Evolutionary conservation across 2,329 filamentous ascomycete genomes (phyloP).

Genomic region (Talaromyces marneffei): DNA sequence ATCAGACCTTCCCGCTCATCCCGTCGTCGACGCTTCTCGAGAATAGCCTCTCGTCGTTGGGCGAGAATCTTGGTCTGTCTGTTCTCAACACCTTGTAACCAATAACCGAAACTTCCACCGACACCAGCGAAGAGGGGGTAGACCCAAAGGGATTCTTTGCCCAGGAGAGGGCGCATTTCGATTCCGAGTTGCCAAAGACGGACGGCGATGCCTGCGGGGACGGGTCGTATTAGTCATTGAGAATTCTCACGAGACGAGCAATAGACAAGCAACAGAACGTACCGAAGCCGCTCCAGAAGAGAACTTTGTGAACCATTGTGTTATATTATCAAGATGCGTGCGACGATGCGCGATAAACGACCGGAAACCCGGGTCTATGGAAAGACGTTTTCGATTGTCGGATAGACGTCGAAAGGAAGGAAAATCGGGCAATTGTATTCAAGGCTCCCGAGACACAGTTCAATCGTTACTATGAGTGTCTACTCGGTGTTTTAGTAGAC

Average conservation of each 20-base stretch:
- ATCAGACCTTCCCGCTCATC: conserved; percentile 56
- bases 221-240: conserved; percentile 7
- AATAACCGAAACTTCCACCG: conserved; percentile 92
- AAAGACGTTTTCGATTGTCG: conserved; percentile 2
- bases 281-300: conserved; percentile 73
- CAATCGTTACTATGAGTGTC: conserved; percentile 10
- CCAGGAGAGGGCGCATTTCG: conserved; percentile 94
- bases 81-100: conserved; percentile 84
- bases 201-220: conserved; percentile 69
- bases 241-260: not conserved
- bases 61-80: conserved; percentile 70
- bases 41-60: conserved; percentile 70
- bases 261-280: conserved; percentile 35
- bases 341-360: conserved; percentile 8
- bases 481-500: not conserved
- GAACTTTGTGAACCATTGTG: conserved; percentile 47
- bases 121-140: conserved; percentile 84
- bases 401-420: not conserved
- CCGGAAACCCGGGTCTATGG: conserved; percentile 2
- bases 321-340: conserved; percentile 13
- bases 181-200: conserved; percentile 96
- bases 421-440: not conserved
- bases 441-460: not conserved
- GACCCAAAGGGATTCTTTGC: conserved; percentile 74
- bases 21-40: conserved; percentile 84